A percentile compares a stretch with the other conserved stretches of the same genome.
These are phyloP conservation scores for Patellifolia procumbens DNA, from an alignment of 179 eudicot species.

Conservation along the genomic window DNA sequence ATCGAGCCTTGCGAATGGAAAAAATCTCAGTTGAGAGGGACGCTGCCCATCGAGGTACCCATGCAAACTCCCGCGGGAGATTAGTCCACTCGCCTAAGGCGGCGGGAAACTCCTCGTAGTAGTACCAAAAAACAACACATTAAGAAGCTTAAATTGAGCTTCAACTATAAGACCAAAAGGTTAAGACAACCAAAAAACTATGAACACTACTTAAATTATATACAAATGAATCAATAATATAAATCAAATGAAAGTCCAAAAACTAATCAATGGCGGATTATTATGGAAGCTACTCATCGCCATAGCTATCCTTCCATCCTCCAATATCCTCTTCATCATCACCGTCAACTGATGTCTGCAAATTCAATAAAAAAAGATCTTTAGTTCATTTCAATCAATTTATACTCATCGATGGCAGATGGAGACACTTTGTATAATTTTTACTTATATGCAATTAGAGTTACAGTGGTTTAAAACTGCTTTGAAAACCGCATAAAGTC, in stretches of 20 bases:
- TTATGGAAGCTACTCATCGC: slow-evolving; percentile 5
- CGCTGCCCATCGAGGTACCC: no score
- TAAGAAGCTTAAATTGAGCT: not conserved
- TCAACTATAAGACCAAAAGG: not conserved
- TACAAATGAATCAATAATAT: not conserved
- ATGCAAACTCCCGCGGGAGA: no score
- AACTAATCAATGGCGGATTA: not conserved
- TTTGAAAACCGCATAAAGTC: no score
- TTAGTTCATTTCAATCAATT: not conserved
- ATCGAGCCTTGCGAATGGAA: no score
- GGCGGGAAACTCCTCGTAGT: no score
- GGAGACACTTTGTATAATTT: no score
- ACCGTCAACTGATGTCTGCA: slow-evolving; percentile 23
- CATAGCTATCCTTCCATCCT: slow-evolving; percentile 54
- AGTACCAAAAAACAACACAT: no score
- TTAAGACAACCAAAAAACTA: not conserved
- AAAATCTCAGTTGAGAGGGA: no score
- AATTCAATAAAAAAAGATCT: not conserved
- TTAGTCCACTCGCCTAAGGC: no score
- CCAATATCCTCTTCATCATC: slow-evolving; percentile 40
- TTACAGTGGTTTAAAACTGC: no score
- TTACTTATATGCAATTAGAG: no score
- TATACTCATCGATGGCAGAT: no score
- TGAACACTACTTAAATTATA: not conserved
- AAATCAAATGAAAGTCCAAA: not conserved